phyloP scores from a whole-genome alignment of 192 early-diverging fungal genomes.

The Entomortierella beljakovae region DNA sequence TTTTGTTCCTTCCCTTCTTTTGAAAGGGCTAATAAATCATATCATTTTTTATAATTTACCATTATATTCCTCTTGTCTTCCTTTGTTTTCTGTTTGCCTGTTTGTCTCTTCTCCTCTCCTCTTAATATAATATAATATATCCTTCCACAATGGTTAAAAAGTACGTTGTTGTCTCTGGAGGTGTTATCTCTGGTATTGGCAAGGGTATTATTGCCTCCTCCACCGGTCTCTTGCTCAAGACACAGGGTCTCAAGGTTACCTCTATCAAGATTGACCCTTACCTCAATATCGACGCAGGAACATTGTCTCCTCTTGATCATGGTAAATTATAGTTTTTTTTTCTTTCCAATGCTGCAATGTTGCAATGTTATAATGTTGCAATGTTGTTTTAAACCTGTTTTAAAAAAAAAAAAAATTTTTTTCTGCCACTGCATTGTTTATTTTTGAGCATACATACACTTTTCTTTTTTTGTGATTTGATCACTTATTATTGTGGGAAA shows the following conservation, averaged over 20 bases:
- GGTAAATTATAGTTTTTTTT: no score
- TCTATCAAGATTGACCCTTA: conserved; percentile 99
- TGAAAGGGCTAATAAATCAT: conserved; percentile 30
- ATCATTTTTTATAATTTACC: conserved; percentile 15
- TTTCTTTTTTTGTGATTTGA: not conserved
- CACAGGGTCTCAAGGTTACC: conserved; percentile 91
- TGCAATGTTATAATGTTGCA: not conserved
- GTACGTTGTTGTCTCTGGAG: conserved; percentile 98
- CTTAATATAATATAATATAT: not conserved
- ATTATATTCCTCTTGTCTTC: not conserved
- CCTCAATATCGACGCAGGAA: conserved; percentile 99
- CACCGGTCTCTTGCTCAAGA: conserved; percentile 94
- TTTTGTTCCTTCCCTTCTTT: conserved; percentile 47
- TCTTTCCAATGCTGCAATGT: no score
- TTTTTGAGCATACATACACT: not conserved
- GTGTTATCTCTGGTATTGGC: conserved; percentile 99
- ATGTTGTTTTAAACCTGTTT: not conserved
- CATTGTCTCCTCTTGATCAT: conserved; percentile 97
- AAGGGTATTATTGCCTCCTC: conserved; percentile 99
- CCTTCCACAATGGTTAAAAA: conserved; percentile 64
- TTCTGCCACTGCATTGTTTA: conserved; percentile 4
- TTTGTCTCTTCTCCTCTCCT: not conserved
- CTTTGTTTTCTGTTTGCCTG: not conserved
- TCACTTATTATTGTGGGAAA: not conserved
- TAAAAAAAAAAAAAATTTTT: conserved; percentile 1